Evolutionary conservation across 352 stramenopile species (phyloP).

Genomic region (Pythium insidiosum): DNA sequence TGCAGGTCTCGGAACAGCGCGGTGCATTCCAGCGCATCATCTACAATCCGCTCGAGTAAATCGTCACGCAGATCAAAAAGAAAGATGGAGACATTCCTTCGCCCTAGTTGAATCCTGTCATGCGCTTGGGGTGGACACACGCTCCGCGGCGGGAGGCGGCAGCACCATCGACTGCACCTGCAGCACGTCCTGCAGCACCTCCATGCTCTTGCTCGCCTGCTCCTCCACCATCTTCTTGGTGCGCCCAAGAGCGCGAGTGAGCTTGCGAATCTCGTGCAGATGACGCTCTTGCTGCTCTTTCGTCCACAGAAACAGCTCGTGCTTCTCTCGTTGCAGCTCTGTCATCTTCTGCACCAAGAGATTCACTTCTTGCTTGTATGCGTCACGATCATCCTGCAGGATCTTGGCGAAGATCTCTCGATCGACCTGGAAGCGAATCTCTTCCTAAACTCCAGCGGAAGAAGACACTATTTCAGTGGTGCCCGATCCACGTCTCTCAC

Average conservation of each 20-base stretch:
- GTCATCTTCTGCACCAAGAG: constrained; percentile 63
- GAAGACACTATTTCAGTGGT: too few species aligned
- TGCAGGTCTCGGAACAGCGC: constrained; percentile 79
- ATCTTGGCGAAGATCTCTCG: constrained; percentile 84
- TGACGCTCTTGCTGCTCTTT: constrained; percentile 67
- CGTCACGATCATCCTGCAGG: constrained; percentile 70
- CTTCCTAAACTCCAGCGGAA: constrained; percentile 26
- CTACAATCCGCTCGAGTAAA: constrained; percentile 82
- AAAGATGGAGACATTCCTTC: too few species aligned
- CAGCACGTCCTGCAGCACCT: constrained; percentile 29
- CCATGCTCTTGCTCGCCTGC: constrained; percentile 21
- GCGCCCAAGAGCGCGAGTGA: constrained; percentile 51
- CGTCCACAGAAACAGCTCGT: constrained; percentile 60
- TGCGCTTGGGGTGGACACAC: not conserved
- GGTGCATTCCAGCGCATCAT: constrained; percentile 74
- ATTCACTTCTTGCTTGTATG: constrained; percentile 68
- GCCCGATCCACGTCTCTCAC: too few species aligned
- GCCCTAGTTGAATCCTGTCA: too few species aligned
- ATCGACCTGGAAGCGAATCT: constrained; percentile 74
- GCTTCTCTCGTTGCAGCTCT: constrained; percentile 58
- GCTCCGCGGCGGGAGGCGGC: too few species aligned
- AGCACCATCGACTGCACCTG: constrained; percentile 27
- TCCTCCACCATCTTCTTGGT: constrained; percentile 59
- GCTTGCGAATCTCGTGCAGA: constrained; percentile 78
- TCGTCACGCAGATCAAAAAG: not conserved